Percentiles rank a stretch among this genome's conserved stretches.
phyloP scores from a whole-genome alignment of 1,139 yeast species.

The Suhomyces wounanorum region DNA sequence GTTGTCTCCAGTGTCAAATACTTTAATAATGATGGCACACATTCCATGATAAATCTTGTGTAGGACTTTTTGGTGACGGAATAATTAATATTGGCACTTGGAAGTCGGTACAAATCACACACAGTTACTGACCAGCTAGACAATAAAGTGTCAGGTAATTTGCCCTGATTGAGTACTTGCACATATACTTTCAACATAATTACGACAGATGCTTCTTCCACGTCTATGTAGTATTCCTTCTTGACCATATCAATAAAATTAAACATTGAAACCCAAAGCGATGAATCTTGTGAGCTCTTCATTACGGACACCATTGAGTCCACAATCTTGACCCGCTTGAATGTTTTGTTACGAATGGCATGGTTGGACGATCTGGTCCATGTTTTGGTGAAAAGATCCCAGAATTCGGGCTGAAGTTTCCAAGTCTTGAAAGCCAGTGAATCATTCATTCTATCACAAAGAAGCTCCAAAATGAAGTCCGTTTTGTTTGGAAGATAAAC shows the following conservation, averaged over 20 bases:
- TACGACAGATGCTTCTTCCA: constrained; percentile 34
- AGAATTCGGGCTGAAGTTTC: constrained; percentile 42
- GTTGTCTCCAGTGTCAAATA: constrained; percentile 3
- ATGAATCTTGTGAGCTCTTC: constrained; percentile 15
- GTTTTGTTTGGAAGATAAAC: constrained; percentile 64
- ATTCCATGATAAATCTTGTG: constrained; percentile 28
- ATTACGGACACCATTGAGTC: constrained; percentile 29
- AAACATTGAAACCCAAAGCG: constrained; percentile 17
- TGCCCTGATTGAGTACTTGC: not conserved
- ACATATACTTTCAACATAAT: constrained; percentile 23
- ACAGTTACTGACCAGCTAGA: constrained; percentile 27
- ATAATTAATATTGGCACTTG: constrained; percentile 27
- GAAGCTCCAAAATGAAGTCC: constrained; percentile 62
- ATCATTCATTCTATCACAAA: constrained; percentile 67
- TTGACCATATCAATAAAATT: constrained; percentile 21
- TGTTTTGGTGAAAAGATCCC: constrained; percentile 48
- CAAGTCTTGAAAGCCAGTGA: constrained; percentile 37
- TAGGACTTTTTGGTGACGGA: constrained; percentile 35
- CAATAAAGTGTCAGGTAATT: not conserved
- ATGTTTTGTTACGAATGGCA: constrained; percentile 30
- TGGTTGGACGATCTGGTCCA: constrained; percentile 36
- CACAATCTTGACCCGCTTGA: constrained; percentile 33
- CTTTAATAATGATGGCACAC: constrained; percentile 15
- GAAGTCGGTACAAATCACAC: constrained; percentile 27
- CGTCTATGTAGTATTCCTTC: constrained; percentile 30